These are phyloP conservation scores for Copromyces sp. DNA, from an alignment of 495 filamentous ascomycete genomes.

Conservation along the genomic window DNA sequence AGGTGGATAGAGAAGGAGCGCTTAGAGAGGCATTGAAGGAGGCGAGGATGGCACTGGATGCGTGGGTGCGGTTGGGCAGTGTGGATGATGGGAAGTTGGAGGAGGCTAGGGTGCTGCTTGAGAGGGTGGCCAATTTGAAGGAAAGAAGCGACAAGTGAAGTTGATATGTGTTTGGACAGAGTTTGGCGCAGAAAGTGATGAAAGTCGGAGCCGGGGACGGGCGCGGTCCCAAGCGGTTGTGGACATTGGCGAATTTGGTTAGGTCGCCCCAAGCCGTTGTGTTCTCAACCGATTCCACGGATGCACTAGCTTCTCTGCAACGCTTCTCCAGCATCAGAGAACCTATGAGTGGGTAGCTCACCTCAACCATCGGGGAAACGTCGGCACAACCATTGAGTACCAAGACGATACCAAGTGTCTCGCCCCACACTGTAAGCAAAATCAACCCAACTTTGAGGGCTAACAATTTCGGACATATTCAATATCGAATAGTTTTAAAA, in stretches of 20 bases:
- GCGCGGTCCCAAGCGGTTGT: background rate
- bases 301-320: background rate
- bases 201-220: background rate
- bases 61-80: constrained; percentile 27
- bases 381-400: too few species aligned
- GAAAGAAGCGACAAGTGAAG: background rate
- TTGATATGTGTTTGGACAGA: too few species aligned
- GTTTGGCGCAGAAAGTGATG: background rate
- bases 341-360: too few species aligned
- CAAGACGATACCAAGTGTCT: too few species aligned
- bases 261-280: background rate
- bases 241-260: background rate
- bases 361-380: too few species aligned
- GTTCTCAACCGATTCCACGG: background rate
- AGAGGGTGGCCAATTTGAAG: constrained; percentile 7
- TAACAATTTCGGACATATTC: too few species aligned
- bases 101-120: constrained; percentile 14
- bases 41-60: constrained; percentile 27
- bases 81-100: constrained; percentile 24
- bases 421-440: too few species aligned
- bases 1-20: constrained; percentile 9
- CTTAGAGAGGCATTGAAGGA: constrained; percentile 22
- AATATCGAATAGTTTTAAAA: too few species aligned
- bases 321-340: background rate
- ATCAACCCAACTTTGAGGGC: too few species aligned